Conservation (phyloP, 202 grass and related monocot genomes). For the Musa balbisiana region DNA sequence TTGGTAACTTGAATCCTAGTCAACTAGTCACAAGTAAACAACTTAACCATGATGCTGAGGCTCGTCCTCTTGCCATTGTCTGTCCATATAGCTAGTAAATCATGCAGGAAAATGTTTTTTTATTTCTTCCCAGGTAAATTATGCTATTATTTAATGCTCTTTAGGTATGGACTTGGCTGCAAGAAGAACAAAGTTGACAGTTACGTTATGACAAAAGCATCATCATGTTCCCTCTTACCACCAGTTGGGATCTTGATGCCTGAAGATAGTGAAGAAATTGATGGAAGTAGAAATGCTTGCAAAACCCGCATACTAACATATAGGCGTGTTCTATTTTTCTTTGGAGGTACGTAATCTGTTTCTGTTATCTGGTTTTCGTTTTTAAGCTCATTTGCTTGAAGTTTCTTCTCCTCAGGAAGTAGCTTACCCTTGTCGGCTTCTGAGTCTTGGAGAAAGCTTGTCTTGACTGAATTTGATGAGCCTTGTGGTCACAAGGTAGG, state of each 20-base stretch:
- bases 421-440: constrained; percentile 20
- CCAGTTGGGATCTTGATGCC: constrained; percentile 22
- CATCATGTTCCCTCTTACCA: constrained; percentile 12
- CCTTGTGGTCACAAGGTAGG: constrained; percentile 31
- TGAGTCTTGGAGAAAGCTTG: constrained; percentile 41
- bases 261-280: constrained; percentile 18
- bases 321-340: constrained; percentile 33
- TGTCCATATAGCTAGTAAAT: neutral
- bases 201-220: constrained; percentile 9
- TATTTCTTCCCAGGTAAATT: neutral
- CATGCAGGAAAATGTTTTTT: neutral
- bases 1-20: no score
- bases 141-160: neutral
- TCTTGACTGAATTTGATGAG: constrained; percentile 28
- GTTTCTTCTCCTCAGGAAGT: constrained; percentile 28
- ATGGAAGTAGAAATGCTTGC: constrained; percentile 5
- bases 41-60: no score
- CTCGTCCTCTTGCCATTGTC: neutral
- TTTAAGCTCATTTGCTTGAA: constrained; percentile 20
- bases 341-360: constrained; percentile 22
- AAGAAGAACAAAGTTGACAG: constrained; percentile 29
- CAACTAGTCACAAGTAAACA: no score
- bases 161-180: constrained; percentile 34
- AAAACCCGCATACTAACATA: constrained; percentile 32
- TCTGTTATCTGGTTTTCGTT: neutral